Evolutionary conservation across 2,329 filamentous ascomycete genomes (phyloP).

Genomic region (Colletotrichum trifolii): DNA sequence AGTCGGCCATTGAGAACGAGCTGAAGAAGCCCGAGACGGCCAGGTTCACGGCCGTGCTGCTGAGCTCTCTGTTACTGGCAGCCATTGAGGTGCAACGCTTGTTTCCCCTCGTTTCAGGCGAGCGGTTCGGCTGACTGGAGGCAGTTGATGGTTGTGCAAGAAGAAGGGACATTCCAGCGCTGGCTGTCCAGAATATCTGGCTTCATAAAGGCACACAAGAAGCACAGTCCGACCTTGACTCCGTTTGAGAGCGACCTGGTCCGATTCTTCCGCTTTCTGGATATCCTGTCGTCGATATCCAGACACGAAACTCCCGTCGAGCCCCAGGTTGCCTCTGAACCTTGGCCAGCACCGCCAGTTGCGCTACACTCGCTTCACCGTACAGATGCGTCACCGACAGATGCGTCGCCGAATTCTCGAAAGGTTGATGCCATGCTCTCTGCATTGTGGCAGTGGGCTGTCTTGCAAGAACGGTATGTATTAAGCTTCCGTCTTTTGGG

Average conservation of each 20-base stretch:
- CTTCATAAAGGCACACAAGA: neutral
- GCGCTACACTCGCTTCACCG: neutral
- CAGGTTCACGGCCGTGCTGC: neutral
- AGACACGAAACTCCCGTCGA: neutral
- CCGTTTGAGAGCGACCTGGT: conserved; percentile 7
- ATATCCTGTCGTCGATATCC: conserved; percentile 9
- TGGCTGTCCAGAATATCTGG: conserved; percentile 13
- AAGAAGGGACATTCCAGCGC: conserved; percentile 1
- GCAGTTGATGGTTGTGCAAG: conserved; percentile 4
- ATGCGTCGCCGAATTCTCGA: neutral
- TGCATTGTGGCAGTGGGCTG: conserved; percentile 14
- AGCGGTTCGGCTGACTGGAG: neutral
- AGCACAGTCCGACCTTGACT: neutral
- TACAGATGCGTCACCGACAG: neutral
- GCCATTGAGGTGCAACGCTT: neutral
- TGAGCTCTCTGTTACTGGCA: conserved; percentile 13
- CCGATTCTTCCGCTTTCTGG: conserved; percentile 10
- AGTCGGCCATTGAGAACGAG: neutral
- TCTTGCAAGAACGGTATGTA: conserved; percentile 6
- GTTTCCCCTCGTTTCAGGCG: too few species aligned
- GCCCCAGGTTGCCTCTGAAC: neutral
- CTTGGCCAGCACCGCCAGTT: neutral
- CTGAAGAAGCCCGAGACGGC: conserved; percentile 1
- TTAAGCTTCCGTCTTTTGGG: neutral
- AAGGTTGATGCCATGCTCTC: conserved; percentile 14